Conservation (phyloP, 768 basidiomycete species). For the Russula abietina region DNA sequence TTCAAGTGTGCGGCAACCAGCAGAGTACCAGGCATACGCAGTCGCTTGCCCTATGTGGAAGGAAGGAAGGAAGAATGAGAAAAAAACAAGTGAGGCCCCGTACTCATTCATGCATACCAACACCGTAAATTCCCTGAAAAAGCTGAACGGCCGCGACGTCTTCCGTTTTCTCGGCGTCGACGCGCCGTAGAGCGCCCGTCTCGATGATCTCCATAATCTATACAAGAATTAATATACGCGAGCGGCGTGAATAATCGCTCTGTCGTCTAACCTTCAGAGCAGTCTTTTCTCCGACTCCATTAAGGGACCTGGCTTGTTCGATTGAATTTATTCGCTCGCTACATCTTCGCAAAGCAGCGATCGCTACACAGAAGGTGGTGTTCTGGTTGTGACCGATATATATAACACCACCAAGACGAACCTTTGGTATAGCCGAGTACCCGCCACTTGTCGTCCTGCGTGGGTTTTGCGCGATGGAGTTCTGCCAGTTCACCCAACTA, state of each 20-base stretch:
- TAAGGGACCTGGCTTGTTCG: constrained; percentile 53
- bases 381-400: background rate
- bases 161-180: constrained; percentile 59
- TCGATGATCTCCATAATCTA: constrained; percentile 79
- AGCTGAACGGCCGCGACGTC: constrained; percentile 49
- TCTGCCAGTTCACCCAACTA: constrained; percentile 63
- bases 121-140: constrained; percentile 83
- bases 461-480: constrained; percentile 55
- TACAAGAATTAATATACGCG: background rate
- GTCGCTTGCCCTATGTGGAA: constrained; percentile 51
- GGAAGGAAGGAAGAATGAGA: background rate
- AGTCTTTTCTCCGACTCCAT: constrained; percentile 67
- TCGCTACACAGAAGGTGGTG: constrained; percentile 37
- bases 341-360: constrained; percentile 50
- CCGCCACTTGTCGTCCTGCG: constrained; percentile 63
- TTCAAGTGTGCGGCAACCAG: constrained; percentile 71
- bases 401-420: constrained; percentile 29
- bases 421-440: constrained; percentile 62
- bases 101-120: constrained; percentile 46
- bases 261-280: constrained; percentile 52
- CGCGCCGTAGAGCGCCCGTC: constrained; percentile 65
- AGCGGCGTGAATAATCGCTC: background rate
- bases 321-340: constrained; percentile 52
- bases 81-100: background rate
- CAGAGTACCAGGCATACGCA: constrained; percentile 67